phyloP scores from a whole-genome alignment of 1,284 basidiomycete genomes.

The Inonotus hispidus region DNA sequence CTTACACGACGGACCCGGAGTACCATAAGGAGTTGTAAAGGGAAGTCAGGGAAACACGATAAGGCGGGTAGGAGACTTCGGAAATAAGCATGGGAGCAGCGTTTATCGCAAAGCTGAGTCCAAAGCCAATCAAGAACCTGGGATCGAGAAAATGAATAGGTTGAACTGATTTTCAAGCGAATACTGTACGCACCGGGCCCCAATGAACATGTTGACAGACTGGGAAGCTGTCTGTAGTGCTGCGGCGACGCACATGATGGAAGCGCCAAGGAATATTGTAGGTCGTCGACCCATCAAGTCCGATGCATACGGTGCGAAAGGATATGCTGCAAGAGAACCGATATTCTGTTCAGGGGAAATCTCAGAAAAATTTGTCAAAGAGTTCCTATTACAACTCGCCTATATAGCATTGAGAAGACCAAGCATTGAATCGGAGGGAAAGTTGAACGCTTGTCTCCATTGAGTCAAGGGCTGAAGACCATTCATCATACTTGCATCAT shows the following conservation, averaged over 20 bases:
- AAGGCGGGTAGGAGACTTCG: constrained; percentile 50
- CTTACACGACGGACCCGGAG: constrained; percentile 32
- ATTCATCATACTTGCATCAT: constrained; percentile 28
- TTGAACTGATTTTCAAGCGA: background rate
- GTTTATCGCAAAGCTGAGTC: constrained; percentile 44
- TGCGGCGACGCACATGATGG: constrained; percentile 26
- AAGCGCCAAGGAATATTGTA: constrained; percentile 27
- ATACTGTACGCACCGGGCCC: constrained; percentile 30
- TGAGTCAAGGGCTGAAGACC: constrained; percentile 24
- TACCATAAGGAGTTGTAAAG: constrained; percentile 54
- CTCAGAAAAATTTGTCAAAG: too few species aligned
- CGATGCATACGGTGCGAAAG: constrained; percentile 27
- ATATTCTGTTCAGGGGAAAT: too few species aligned
- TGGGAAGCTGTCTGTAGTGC: constrained; percentile 29
- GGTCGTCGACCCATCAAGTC: constrained; percentile 27
- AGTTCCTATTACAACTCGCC: constrained; percentile 30
- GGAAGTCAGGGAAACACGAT: constrained; percentile 47
- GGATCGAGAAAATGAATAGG: background rate
- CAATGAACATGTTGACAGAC: constrained; percentile 29
- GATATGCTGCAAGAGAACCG: constrained; percentile 24
- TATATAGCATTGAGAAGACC: constrained; percentile 26
- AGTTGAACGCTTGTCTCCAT: constrained; percentile 32
- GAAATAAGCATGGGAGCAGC: constrained; percentile 49
- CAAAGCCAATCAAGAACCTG: constrained; percentile 51
- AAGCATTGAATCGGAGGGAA: constrained; percentile 28